Conservation (phyloP, 331 rosid species). For the Rosa hybrid region DNA sequence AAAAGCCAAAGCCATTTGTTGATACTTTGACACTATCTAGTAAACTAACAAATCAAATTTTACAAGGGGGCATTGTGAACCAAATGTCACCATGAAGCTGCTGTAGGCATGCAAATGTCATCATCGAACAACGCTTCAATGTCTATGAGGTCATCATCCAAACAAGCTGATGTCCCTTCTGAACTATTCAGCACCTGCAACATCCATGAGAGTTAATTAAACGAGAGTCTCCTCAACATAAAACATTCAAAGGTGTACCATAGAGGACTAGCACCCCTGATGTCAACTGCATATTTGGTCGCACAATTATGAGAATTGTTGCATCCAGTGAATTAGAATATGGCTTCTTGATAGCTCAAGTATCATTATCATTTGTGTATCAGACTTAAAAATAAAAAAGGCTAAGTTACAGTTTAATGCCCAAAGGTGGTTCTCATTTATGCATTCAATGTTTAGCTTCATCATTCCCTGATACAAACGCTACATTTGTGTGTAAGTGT, state of each 20-base stretch:
- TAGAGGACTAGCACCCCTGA: background rate
- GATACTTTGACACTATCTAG: background rate
- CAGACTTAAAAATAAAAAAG: background rate
- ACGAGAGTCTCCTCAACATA: background rate
- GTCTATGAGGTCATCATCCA: slow-evolving; percentile 41
- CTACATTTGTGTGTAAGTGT: background rate
- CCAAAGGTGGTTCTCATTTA: background rate
- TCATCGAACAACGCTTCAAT: slow-evolving; percentile 60
- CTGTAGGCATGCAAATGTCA: slow-evolving; percentile 53
- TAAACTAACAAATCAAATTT: background rate
- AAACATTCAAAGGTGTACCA: background rate
- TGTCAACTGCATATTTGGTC: background rate
- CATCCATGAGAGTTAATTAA: background rate
- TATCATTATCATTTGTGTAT: background rate
- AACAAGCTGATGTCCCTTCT: slow-evolving; percentile 40
- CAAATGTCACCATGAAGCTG: slow-evolving; percentile 29
- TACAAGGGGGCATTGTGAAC: slow-evolving; percentile 4
- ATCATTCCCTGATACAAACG: background rate
- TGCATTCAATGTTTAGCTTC: background rate
- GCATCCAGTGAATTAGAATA: background rate
- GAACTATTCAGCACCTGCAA: slow-evolving; percentile 44
- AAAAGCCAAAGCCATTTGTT: background rate
- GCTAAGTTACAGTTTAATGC: background rate
- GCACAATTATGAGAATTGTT: background rate
- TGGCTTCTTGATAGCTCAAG: background rate